A percentile compares a stretch with the other conserved stretches of the same genome.
Conservation (phyloP, 1,284 basidiomycete genomes). For the Uromyces viciae-fabae region DNA sequence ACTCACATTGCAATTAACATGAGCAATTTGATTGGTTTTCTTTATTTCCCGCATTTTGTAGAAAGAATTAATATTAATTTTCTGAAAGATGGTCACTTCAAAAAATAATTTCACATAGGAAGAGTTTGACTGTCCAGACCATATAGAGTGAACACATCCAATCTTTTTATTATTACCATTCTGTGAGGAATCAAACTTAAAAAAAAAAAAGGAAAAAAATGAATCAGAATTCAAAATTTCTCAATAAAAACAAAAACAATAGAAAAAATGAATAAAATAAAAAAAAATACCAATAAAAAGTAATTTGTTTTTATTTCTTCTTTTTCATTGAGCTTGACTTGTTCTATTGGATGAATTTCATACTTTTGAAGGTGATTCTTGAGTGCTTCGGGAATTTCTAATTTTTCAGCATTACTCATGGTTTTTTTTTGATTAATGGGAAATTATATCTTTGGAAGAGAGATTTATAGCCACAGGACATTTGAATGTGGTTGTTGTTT, state of each 20-base stretch:
- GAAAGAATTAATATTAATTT: too few species aligned
- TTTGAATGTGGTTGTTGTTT: not conserved
- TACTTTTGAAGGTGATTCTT: not conserved
- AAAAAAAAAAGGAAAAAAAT: not conserved
- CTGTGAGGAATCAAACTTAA: not conserved
- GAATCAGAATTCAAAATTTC: not conserved
- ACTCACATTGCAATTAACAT: not conserved
- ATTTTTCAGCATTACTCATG: too few species aligned
- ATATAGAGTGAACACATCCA: not conserved
- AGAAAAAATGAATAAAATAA: not conserved
- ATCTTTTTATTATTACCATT: too few species aligned
- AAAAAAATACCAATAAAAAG: not conserved
- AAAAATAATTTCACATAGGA: too few species aligned
- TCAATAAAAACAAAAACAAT: not conserved
- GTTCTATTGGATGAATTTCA: too few species aligned
- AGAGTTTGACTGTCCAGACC: too few species aligned
- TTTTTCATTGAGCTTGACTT: too few species aligned
- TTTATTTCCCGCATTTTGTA: too few species aligned
- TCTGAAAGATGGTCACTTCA: too few species aligned
- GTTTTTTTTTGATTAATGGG: not conserved
- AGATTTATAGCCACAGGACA: not conserved
- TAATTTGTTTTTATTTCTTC: too few species aligned
- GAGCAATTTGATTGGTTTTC: not conserved
- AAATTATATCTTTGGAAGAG: not conserved
- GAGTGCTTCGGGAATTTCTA: too few species aligned